Evolutionary conservation across 495 filamentous ascomycete genomes (phyloP).

Genomic region (Mytilinidion resinicola): DNA sequence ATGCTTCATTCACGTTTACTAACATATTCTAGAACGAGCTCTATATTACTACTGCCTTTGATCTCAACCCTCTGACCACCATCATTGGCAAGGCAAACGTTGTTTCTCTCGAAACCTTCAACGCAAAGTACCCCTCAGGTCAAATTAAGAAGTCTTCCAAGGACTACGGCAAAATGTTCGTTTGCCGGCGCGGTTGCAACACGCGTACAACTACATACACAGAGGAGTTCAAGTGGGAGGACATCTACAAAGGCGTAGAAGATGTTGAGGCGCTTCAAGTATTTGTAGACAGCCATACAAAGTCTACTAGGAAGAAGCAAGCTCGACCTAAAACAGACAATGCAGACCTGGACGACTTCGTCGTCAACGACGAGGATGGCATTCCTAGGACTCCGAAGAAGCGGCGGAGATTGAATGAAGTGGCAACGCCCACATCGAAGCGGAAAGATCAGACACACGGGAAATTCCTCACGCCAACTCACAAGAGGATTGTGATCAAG

Average conservation of each 20-base stretch:
- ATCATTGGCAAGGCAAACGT: constrained; percentile 85
- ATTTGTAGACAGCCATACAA: constrained; percentile 63
- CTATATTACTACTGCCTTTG: constrained; percentile 80
- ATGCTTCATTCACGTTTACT: not conserved
- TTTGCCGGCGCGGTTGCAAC: constrained; percentile 86
- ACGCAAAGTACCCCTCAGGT: constrained; percentile 64
- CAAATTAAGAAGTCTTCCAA: constrained; percentile 64
- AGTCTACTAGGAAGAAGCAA: constrained; percentile 55
- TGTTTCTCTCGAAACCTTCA: constrained; percentile 63
- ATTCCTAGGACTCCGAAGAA: constrained; percentile 55
- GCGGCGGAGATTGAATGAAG: constrained; percentile 44
- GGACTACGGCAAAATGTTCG: constrained; percentile 80
- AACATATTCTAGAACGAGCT: constrained; percentile 64
- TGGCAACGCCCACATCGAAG: constrained; percentile 53
- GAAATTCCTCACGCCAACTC: constrained; percentile 62
- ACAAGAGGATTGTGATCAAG: constrained; percentile 74
- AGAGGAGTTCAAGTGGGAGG: constrained; percentile 86
- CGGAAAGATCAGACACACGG: constrained; percentile 45
- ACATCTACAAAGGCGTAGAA: constrained; percentile 60
- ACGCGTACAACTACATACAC: constrained; percentile 85
- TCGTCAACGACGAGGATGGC: constrained; percentile 37
- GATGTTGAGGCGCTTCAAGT: constrained; percentile 58
- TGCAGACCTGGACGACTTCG: constrained; percentile 43
- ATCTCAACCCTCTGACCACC: constrained; percentile 76
- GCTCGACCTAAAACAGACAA: constrained; percentile 35